Conservation (phyloP, 1,284 basidiomycete genomes). For the Malassezia nana region DNA sequence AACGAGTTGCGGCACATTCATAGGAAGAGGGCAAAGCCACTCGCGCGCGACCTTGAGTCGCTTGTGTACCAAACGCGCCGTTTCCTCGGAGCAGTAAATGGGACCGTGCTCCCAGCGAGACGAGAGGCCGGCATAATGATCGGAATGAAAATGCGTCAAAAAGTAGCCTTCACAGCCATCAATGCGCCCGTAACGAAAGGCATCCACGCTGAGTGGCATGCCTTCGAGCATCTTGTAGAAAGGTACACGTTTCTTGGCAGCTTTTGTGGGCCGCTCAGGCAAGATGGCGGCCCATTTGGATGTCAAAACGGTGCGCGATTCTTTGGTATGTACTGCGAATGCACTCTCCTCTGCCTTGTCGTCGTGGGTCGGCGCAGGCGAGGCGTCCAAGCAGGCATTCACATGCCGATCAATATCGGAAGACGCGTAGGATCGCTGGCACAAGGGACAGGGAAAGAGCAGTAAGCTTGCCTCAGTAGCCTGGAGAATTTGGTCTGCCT, state of each 20-base stretch:
- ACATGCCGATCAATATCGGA: conserved; percentile 4
- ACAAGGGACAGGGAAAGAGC: not conserved
- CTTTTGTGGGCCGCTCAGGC: not conserved
- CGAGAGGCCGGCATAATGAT: conserved; percentile 42
- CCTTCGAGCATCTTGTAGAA: conserved; percentile 63
- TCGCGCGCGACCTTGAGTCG: conserved; percentile 76
- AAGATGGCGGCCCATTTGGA: not conserved
- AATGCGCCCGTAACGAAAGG: conserved; percentile 84
- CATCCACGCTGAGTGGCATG: conserved; percentile 93
- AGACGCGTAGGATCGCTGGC: not conserved
- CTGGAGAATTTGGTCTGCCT: not conserved
- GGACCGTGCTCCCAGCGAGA: conserved; percentile 78
- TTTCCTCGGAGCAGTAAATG: conserved; percentile 79
- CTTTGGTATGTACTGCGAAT: not conserved
- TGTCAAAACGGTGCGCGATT: not conserved
- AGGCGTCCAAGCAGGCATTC: not conserved
- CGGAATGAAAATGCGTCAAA: conserved; percentile 56
- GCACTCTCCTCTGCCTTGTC: not conserved
- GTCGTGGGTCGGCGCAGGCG: not conserved
- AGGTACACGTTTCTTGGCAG: conserved; percentile 13
- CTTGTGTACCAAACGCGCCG: conserved; percentile 77
- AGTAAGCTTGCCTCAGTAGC: not conserved
- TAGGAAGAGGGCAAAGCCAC: conserved; percentile 76
- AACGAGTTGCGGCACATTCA: conserved; percentile 64
- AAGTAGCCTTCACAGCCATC: conserved; percentile 79